Conservation (phyloP, 768 basidiomycete genomes). For the Rhodotorula kratochvilovae region DNA sequence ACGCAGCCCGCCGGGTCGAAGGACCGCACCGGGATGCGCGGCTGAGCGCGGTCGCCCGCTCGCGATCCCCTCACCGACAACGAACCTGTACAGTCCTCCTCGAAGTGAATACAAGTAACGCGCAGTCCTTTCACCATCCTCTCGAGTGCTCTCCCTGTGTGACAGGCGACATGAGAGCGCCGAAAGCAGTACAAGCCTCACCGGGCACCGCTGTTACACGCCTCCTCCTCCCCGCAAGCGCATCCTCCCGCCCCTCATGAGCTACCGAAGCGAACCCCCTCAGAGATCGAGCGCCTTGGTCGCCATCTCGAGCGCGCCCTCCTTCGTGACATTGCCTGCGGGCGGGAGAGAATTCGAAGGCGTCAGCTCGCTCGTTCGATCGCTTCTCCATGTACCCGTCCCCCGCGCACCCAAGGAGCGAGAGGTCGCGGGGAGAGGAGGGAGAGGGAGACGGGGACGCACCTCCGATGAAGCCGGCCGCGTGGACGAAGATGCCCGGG, state of each 20-base stretch:
- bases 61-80: not conserved
- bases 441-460: slow-evolving; percentile 40
- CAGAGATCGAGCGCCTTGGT: slow-evolving; percentile 57
- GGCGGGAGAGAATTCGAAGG: not conserved
- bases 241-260: not conserved
- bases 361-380: not conserved
- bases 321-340: slow-evolving; percentile 79
- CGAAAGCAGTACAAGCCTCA: too few species aligned
- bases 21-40: not conserved
- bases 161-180: too few species aligned
- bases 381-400: too few species aligned
- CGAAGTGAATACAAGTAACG: too few species aligned
- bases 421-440: too few species aligned
- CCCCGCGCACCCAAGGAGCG: too few species aligned
- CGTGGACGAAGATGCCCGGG: slow-evolving; percentile 84
- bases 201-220: too few species aligned
- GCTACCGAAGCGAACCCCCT: not conserved
- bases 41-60: not conserved
- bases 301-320: slow-evolving; percentile 78
- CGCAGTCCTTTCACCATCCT: too few species aligned
- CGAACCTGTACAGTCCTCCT: not conserved
- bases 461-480: slow-evolving; percentile 96
- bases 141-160: too few species aligned
- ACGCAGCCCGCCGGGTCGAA: not conserved
- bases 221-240: too few species aligned